Evolutionary conservation across 768 basidiomycete species (phyloP).

Genomic region (Lactarius pseudohatsudake): DNA sequence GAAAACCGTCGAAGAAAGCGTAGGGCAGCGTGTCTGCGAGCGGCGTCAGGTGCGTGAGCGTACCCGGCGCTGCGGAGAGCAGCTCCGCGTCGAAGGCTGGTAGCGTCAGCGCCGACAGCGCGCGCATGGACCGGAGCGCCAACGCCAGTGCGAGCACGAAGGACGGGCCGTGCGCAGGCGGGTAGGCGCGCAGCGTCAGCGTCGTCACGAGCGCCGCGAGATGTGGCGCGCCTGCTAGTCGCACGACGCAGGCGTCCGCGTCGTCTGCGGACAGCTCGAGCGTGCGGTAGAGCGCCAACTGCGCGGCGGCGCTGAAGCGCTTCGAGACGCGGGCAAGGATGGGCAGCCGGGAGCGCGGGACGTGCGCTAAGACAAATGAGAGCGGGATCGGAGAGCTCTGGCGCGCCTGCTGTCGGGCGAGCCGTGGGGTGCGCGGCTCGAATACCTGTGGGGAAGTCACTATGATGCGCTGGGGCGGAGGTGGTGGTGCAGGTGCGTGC

Average conservation of each 20-base stretch:
- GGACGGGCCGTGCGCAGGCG: constrained; percentile 22
- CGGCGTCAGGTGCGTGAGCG: constrained; percentile 31
- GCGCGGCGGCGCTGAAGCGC: constrained; percentile 31
- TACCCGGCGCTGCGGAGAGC: constrained; percentile 31
- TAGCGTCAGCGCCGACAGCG: constrained; percentile 32
- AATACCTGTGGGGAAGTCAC: background rate
- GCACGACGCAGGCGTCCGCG: constrained; percentile 31
- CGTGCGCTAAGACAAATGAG: constrained; percentile 28
- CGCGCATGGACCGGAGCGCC: constrained; percentile 37
- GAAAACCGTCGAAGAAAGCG: constrained; percentile 32
- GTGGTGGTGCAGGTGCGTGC: background rate
- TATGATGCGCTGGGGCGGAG: background rate
- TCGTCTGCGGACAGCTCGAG: constrained; percentile 29
- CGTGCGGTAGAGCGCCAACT: constrained; percentile 31
- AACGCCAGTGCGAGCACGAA: constrained; percentile 33
- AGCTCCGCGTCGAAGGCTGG: constrained; percentile 33
- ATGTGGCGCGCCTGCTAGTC: constrained; percentile 31
- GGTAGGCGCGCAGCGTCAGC: constrained; percentile 28
- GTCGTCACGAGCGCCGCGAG: constrained; percentile 32
- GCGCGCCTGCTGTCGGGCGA: constrained; percentile 7
- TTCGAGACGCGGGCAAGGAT: constrained; percentile 33
- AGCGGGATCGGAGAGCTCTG: constrained; percentile 22
- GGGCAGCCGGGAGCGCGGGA: constrained; percentile 29
- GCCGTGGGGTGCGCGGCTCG: constrained; percentile 10
- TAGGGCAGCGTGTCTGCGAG: constrained; percentile 31